Percentiles rank a stretch among this genome's conserved stretches.
These are phyloP conservation scores for Ogataea pilisensis DNA, from an alignment of 805 yeast species.

Conservation along the genomic window DNA sequence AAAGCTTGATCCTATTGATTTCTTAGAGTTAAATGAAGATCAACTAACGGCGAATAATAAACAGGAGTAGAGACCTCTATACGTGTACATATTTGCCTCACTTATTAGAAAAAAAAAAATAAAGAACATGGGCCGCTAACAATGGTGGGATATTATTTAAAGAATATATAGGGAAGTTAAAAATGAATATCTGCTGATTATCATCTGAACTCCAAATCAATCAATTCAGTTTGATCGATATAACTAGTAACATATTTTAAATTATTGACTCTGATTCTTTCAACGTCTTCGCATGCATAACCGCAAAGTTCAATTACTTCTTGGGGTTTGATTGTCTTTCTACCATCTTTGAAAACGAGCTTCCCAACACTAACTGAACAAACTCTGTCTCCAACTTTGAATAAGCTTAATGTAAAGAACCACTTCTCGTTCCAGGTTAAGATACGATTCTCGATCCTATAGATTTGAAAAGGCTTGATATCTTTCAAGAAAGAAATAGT, in stretches of 20 bases:
- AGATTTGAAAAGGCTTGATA: constrained; percentile 61
- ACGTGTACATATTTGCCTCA: too few species aligned
- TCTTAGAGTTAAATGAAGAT: constrained; percentile 5
- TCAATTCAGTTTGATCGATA: constrained; percentile 23
- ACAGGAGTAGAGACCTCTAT: not conserved
- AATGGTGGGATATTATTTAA: not conserved
- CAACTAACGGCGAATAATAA: not conserved
- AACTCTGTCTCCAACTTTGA: constrained; percentile 39
- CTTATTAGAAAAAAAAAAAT: too few species aligned
- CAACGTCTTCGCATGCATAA: constrained; percentile 49
- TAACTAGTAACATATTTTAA: constrained; percentile 36
- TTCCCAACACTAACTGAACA: constrained; percentile 64
- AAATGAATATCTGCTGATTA: too few species aligned
- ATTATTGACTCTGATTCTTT: constrained; percentile 36
- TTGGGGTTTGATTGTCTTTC: constrained; percentile 68
- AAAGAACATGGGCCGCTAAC: too few species aligned
- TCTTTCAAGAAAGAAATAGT: constrained; percentile 67
- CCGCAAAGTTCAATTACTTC: constrained; percentile 57
- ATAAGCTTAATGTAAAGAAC: constrained; percentile 68
- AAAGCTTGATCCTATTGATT: constrained; percentile 45
- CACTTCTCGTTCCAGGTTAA: constrained; percentile 87
- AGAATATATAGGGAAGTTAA: not conserved
- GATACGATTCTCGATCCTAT: constrained; percentile 52
- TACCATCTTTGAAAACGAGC: constrained; percentile 75
- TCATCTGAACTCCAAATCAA: constrained; percentile 5